Conservation (phyloP, 805 yeast genomes). For the Candida nitratophila region DNA sequence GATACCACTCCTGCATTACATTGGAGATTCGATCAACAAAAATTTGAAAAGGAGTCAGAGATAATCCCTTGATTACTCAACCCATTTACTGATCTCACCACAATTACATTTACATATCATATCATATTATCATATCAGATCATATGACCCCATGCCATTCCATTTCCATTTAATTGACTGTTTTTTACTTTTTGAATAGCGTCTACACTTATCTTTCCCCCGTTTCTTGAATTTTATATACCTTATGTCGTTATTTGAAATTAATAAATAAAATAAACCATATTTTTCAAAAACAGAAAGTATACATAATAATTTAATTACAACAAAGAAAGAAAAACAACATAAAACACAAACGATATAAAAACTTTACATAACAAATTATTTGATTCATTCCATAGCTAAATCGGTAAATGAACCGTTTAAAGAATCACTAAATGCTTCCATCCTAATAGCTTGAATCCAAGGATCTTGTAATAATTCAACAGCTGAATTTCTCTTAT, state of each 20-base stretch:
- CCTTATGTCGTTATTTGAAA: no score
- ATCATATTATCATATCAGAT: neutral
- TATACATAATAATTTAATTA: no score
- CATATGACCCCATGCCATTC: neutral
- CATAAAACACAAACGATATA: no score
- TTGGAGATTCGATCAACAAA: conserved; percentile 59
- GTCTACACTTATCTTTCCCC: neutral
- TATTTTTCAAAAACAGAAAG: no score
- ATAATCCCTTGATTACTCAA: conserved; percentile 18
- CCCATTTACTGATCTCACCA: no score
- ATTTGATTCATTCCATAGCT: neutral
- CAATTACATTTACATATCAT: no score
- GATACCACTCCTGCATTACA: conserved; percentile 33
- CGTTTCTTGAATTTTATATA: no score
- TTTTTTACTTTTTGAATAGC: no score
- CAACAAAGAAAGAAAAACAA: no score
- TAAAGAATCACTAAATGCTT: conserved; percentile 50
- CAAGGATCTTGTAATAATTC: conserved; percentile 86
- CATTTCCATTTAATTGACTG: neutral
- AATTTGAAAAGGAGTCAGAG: conserved; percentile 56
- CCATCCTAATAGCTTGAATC: conserved; percentile 65
- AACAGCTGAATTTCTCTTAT: conserved; percentile 71
- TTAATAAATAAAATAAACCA: no score
- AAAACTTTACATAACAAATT: no score
- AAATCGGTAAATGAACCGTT: conserved; percentile 14